Percentiles rank a stretch among this genome's conserved stretches.
phyloP scores from a whole-genome alignment of 805 yeast species.

The Schizosaccharomyces osmophilus region DNA sequence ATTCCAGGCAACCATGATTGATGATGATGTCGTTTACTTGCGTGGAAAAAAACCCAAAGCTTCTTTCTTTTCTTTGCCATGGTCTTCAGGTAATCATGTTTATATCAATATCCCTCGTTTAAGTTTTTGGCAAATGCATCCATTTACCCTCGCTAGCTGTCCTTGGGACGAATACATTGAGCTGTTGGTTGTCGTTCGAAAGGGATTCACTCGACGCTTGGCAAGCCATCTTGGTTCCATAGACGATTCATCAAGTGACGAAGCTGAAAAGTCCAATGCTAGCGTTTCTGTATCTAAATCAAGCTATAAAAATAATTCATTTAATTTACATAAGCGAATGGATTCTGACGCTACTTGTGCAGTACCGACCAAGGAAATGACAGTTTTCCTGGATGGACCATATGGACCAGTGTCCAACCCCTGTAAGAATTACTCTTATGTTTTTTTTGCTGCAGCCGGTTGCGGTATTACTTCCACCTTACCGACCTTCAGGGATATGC shows the following conservation, averaged over 20 bases:
- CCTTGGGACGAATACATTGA: constrained; percentile 12
- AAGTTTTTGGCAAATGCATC: constrained; percentile 8
- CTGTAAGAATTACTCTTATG: constrained; percentile 2
- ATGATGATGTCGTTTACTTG: neutral
- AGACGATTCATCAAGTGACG: neutral
- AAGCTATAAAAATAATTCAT: too few relatives aligned
- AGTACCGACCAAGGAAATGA: neutral
- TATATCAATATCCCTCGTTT: constrained; percentile 7
- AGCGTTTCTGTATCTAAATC: too few relatives aligned
- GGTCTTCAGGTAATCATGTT: constrained; percentile 10
- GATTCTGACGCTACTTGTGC: neutral
- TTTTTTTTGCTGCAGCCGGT: constrained; percentile 37
- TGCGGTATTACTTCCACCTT: constrained; percentile 64
- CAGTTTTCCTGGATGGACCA: neutral
- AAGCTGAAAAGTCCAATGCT: neutral
- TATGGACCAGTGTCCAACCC: neutral
- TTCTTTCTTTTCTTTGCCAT: neutral
- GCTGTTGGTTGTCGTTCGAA: neutral
- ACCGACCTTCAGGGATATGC: constrained; percentile 20
- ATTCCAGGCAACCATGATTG: neutral
- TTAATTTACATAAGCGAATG: neutral
- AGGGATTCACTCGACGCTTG: neutral
- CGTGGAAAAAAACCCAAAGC: neutral
- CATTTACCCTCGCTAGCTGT: constrained; percentile 18
- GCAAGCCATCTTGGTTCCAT: neutral